A percentile compares a stretch with the other conserved stretches of the same genome.
Conservation (phyloP, 768 basidiomycete species). For the Collybia sp. region DNA sequence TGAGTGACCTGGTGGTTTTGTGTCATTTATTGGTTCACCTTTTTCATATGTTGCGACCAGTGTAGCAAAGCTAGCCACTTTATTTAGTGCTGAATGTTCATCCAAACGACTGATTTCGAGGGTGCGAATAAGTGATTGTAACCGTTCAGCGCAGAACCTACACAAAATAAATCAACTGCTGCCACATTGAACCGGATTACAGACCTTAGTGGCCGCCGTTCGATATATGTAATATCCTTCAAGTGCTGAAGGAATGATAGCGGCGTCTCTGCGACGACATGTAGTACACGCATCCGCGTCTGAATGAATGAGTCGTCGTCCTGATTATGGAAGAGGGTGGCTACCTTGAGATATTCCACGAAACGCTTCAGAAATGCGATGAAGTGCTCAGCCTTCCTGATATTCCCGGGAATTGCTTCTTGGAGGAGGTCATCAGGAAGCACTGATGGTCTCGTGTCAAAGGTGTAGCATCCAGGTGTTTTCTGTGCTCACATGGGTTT, state of each 20-base stretch:
- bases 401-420: slow-evolving; percentile 97
- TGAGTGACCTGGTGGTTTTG: slow-evolving; percentile 1
- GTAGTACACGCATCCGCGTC: slow-evolving; percentile 99
- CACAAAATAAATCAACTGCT: not conserved
- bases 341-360: slow-evolving; percentile 96
- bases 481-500: slow-evolving; percentile 63
- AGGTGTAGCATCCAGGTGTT: not conserved
- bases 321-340: not conserved
- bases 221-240: slow-evolving; percentile 98
- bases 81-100: slow-evolving; percentile 89
- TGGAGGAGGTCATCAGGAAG: slow-evolving; percentile 91
- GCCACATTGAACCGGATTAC: slow-evolving; percentile 11
- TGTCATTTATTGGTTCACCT: slow-evolving; percentile 41
- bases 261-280: slow-evolving; percentile 98
- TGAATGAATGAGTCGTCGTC: slow-evolving; percentile 20
- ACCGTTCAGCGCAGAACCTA: slow-evolving; percentile 94
- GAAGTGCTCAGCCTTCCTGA: slow-evolving; percentile 98
- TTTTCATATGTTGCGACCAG: slow-evolving; percentile 98
- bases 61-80: slow-evolving; percentile 94
- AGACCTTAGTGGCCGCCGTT: slow-evolving; percentile 85
- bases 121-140: slow-evolving; percentile 92
- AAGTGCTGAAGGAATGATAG: slow-evolving; percentile 95
- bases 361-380: slow-evolving; percentile 97
- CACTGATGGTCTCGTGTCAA: slow-evolving; percentile 35
- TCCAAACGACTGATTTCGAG: slow-evolving; percentile 86